Evolutionary conservation across 768 basidiomycete genomes (phyloP), one percentile per base, ranked within the genome.

Genomic region (Porpolomopsis calyptriformis): DNA sequence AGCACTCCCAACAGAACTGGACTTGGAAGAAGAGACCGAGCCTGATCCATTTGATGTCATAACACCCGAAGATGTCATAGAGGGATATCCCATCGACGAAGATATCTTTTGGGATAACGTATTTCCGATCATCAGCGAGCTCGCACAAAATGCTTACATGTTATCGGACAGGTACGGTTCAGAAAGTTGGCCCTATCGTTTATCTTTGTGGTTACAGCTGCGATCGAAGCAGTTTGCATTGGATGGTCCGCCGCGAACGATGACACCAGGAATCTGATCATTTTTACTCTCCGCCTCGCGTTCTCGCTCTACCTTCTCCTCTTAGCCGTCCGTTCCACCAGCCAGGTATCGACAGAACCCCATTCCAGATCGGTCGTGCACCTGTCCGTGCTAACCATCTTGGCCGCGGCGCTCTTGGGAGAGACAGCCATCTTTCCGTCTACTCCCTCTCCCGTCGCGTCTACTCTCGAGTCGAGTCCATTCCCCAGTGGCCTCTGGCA

Each of bases 41-140:
- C 59, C 59, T 10, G 83, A 85, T 54, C 77, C 81, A 9, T 85
- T 84, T 56, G 75, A 78, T 57, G 79, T 90, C n/a, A 74, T 77
- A 16, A 77, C 58, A n/a, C 74, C 78, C 7, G 80, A 82, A 57
- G 87, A 90, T 53, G 52, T 75, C 27, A 49, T 79, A 10, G 80
- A 85, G 50, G 84, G 84, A 3, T 72, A 73, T 43, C 80, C 85
- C 6, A 66, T 85, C 33, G 62, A 83, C 19, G 80, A 74, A 43
- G 67, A 66, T 3, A 61, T 47, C 2, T 87, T 87, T 60, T 81
- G 79, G 80, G 52, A 55, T n/a, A 63, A 66, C 60, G 80, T 74
- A 52, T 37, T 72, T 62, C 22, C 2, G 8, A n/a, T 3, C 12
- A 5, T 19, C 40, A 20, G 29, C 31, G 37, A 10, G 14, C 34